These are phyloP conservation scores for Microbotryum silenes-acaulis DNA, from an alignment of 1,284 basidiomycete genomes.

Conservation along the genomic window DNA sequence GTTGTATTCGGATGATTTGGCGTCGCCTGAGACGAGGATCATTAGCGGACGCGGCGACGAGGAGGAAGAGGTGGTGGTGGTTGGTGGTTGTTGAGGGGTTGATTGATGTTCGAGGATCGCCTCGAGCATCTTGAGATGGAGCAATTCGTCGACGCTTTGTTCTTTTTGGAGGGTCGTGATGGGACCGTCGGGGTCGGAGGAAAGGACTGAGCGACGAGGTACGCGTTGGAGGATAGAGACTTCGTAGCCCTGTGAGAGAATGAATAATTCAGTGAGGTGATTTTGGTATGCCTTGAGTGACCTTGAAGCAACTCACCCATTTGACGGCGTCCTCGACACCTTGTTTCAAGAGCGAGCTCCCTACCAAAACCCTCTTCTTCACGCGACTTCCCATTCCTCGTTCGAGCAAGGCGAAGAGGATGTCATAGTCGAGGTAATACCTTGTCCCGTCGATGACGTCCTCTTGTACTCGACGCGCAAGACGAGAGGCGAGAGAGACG, in stretches of 20 bases:
- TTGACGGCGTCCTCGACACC: conserved; percentile 22
- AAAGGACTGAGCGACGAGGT: conserved; percentile 5
- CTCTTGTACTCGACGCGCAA: no score
- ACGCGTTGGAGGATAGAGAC: conserved; percentile 30
- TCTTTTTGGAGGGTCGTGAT: conserved; percentile 35
- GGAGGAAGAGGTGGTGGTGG: background rate
- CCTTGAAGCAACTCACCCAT: conserved; percentile 16
- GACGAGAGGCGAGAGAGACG: no score
- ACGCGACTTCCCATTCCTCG: conserved; percentile 21
- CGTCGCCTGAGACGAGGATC: conserved; percentile 80
- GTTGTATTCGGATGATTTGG: conserved; percentile 77
- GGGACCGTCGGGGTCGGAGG: background rate
- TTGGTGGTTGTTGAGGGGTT: conserved; percentile 38
- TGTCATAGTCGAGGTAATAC: conserved; percentile 17
- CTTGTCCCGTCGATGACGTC: no score
- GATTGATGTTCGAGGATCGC: conserved; percentile 54
- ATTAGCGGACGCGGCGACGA: conserved; percentile 38
- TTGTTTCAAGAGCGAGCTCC: conserved; percentile 25
- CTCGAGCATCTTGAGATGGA: conserved; percentile 78
- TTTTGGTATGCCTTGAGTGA: no score
- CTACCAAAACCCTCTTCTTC: conserved; percentile 22
- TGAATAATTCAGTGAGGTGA: no score
- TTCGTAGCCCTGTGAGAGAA: conserved; percentile 24
- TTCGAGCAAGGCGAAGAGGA: conserved; percentile 27
- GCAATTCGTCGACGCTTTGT: conserved; percentile 77